Conservation (phyloP, 345 rosid species). For the Mercurialis annua region DNA sequence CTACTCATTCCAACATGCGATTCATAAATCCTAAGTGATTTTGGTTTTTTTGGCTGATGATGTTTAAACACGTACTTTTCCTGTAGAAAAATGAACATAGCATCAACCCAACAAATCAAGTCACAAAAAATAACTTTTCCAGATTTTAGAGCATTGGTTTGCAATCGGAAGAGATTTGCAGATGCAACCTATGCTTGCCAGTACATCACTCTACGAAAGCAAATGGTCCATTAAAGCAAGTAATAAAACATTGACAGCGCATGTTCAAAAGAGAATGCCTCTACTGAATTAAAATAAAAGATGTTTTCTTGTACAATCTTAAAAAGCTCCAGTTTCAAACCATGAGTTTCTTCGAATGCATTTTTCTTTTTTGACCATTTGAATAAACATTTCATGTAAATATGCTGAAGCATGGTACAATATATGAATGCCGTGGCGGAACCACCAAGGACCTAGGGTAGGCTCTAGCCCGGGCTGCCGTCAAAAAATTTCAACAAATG, state of each 20-base stretch:
- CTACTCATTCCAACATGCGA: slow-evolving; percentile 99
- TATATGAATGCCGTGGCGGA: neutral
- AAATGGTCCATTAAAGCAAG: neutral
- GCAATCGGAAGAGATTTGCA: neutral
- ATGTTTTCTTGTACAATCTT: neutral
- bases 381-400: neutral
- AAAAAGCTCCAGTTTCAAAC: neutral
- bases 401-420: neutral
- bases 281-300: neutral
- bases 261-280: neutral
- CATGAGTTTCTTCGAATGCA: neutral
- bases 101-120: slow-evolving; percentile 11
- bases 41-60: slow-evolving; percentile 81
- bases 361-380: neutral
- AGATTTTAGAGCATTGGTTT: neutral
- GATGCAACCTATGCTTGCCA: neutral
- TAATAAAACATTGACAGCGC: neutral
- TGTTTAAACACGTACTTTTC: slow-evolving; percentile 78
- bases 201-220: neutral
- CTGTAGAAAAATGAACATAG: slow-evolving; percentile 38
- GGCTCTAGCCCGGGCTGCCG: too few relatives aligned
- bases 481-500: too few relatives aligned
- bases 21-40: slow-evolving; percentile 88
- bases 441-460: too few relatives aligned
- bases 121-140: neutral